Conservation (phyloP, 805 yeast species). For the Cyberlindnera veronae region DNA sequence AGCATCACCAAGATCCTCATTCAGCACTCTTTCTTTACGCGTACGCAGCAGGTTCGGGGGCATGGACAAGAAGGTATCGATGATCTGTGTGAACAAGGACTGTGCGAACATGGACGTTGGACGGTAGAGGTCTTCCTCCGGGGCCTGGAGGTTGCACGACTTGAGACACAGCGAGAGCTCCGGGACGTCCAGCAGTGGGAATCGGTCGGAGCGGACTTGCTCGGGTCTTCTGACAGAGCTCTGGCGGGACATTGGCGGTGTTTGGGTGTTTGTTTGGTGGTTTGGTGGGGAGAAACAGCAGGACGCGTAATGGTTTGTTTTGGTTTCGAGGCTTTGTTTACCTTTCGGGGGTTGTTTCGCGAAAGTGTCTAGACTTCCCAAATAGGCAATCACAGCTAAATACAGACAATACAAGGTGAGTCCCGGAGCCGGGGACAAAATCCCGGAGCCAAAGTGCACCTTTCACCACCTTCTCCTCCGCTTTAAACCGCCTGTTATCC, state of each 20-base stretch:
- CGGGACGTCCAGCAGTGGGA: constrained; percentile 57
- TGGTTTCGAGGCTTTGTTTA: constrained; percentile 12
- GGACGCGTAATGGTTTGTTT: background rate
- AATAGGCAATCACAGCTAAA: constrained; percentile 2
- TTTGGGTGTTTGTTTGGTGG: background rate
- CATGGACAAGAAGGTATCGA: constrained; percentile 58
- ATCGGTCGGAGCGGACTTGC: constrained; percentile 41
- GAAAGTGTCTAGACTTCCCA: constrained; percentile 10
- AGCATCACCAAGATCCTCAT: constrained; percentile 6
- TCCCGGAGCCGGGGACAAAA: too few species aligned
- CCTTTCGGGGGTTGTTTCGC: constrained; percentile 3
- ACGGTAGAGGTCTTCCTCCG: constrained; percentile 53
- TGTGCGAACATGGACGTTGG: constrained; percentile 58
- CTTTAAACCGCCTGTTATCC: too few species aligned
- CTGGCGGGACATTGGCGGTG: constrained; percentile 16
- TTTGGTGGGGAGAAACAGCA: background rate
- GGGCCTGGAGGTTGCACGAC: constrained; percentile 57
- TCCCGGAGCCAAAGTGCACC: too few species aligned
- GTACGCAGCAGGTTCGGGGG: constrained; percentile 31
- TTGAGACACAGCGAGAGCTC: constrained; percentile 59
- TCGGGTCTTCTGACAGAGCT: constrained; percentile 19
- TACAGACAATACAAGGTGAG: too few species aligned
- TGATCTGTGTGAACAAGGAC: constrained; percentile 53
- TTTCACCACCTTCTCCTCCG: too few species aligned
- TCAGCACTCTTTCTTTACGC: constrained; percentile 15